Conservation (phyloP, 1,284 basidiomycete species). For the Fereydounia khargensis region DNA sequence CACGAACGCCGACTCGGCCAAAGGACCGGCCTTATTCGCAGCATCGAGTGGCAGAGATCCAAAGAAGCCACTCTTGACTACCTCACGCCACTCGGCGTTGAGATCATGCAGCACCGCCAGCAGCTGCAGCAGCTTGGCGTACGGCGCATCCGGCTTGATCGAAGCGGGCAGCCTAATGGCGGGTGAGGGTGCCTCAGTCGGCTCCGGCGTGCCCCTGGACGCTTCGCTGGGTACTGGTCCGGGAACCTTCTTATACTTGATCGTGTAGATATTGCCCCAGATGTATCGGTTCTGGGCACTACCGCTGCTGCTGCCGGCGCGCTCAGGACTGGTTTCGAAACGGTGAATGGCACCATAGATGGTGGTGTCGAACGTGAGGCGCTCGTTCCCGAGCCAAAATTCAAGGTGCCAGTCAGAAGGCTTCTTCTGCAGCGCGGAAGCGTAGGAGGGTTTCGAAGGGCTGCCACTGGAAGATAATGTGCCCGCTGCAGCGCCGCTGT, state of each 20-base stretch:
- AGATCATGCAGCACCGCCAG: constrained; percentile 82
- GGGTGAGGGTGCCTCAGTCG: constrained; percentile 11
- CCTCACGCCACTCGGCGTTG: constrained; percentile 65
- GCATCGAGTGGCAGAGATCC: constrained; percentile 14
- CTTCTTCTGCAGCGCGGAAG: constrained; percentile 85
- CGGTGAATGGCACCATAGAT: constrained; percentile 94
- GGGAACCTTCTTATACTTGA: constrained; percentile 87
- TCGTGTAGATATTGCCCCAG: constrained; percentile 83
- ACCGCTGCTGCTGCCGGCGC: not conserved
- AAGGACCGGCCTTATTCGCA: constrained; percentile 48
- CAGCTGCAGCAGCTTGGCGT: constrained; percentile 85
- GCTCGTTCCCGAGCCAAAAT: constrained; percentile 84
- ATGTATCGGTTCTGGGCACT: constrained; percentile 62
- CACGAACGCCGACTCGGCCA: constrained; percentile 77
- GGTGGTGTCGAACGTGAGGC: constrained; percentile 79
- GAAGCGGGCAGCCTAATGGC: constrained; percentile 64
- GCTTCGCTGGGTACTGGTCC: constrained; percentile 67
- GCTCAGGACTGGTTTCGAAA: constrained; percentile 64
- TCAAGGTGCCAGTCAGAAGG: constrained; percentile 94
- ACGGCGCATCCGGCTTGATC: constrained; percentile 77
- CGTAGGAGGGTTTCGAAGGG: constrained; percentile 64
- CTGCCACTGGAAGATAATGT: constrained; percentile 15
- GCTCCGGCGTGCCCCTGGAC: constrained; percentile 34
- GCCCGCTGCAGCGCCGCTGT: constrained; percentile 23
- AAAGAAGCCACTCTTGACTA: constrained; percentile 3